Conservation (phyloP, 2,329 filamentous ascomycete species). For the Orbilia blumenaviensis region DNA sequence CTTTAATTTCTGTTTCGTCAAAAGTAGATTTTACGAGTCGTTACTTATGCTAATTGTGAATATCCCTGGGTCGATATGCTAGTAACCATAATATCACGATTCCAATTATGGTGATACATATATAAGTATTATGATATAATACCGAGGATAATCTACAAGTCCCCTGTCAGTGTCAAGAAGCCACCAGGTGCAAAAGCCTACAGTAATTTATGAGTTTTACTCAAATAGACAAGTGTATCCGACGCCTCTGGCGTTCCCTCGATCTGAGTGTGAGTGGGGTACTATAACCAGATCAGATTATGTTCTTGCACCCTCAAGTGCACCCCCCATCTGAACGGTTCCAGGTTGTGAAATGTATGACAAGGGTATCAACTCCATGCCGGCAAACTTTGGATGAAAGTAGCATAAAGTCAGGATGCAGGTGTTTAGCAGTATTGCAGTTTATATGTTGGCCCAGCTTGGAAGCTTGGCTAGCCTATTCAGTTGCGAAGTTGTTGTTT, state of each 20-base stretch:
- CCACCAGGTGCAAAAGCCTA: background rate
- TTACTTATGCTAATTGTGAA: background rate
- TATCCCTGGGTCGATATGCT: background rate
- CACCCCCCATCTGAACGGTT: background rate
- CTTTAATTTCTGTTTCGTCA: background rate
- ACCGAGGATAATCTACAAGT: background rate
- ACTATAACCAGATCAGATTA: conserved; percentile 16
- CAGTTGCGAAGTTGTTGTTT: conserved; percentile 22
- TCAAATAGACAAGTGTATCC: conserved; percentile 48
- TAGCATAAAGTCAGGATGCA: conserved; percentile 31
- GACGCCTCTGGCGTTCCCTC: conserved; percentile 9
- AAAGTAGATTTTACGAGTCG: background rate
- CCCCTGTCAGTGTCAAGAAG: background rate
- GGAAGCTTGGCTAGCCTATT: conserved; percentile 6
- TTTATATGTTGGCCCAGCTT: conserved; percentile 13
- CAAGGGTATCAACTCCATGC: conserved; percentile 22
- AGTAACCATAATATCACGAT: background rate
- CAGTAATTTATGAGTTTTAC: background rate
- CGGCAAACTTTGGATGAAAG: conserved; percentile 25
- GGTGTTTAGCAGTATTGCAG: conserved; percentile 7
- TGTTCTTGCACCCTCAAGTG: conserved; percentile 13
- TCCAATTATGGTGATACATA: background rate
- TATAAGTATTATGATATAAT: background rate
- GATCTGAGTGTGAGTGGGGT: conserved; percentile 17
- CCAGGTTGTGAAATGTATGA: conserved; percentile 47